Percentiles rank a stretch among this genome's conserved stretches.
Evolutionary conservation across 2,329 filamentous ascomycete genomes (phyloP).

Genomic region (Colletotrichum sojae): DNA sequence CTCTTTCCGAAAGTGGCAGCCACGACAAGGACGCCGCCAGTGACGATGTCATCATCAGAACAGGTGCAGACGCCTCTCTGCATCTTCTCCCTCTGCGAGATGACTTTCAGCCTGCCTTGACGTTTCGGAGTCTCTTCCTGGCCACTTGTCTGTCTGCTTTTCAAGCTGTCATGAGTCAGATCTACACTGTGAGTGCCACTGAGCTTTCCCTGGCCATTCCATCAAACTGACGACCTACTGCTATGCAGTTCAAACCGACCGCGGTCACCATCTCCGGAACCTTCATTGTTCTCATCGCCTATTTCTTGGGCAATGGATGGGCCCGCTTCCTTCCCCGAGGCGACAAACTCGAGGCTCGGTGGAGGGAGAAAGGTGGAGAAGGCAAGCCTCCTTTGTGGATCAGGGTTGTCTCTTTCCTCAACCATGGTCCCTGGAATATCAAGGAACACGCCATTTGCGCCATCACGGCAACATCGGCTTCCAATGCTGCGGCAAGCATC

Average conservation of each 20-base stretch:
- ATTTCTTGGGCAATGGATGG: conserved; percentile 67
- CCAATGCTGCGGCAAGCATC: conserved; percentile 60
- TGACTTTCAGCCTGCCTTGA: conserved; percentile 65
- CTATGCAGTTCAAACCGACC: conserved; percentile 66
- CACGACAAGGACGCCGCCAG: conserved; percentile 46
- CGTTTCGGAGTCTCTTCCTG: conserved; percentile 66
- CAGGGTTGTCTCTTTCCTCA: conserved; percentile 59
- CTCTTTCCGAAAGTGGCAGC: conserved; percentile 39
- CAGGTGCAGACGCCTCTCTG: conserved; percentile 64
- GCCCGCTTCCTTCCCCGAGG: conserved; percentile 64
- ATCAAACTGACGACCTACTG: background rate
- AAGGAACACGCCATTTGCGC: conserved; percentile 70
- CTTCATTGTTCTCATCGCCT: conserved; percentile 70
- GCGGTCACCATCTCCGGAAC: conserved; percentile 63
- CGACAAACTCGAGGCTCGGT: conserved; percentile 62
- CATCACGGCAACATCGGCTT: conserved; percentile 68
- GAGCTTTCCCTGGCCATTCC: no score
- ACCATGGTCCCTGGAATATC: conserved; percentile 65
- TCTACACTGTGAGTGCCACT: conserved; percentile 61
- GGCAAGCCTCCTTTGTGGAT: conserved; percentile 60
- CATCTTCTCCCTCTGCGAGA: conserved; percentile 67
- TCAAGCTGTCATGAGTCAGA: conserved; percentile 69
- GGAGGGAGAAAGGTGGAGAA: conserved; percentile 58
- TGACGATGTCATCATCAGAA: conserved; percentile 63
- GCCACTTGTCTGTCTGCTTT: conserved; percentile 65